Percentiles rank a stretch among this genome's conserved stretches.
Evolutionary conservation across 306 rosid species (phyloP).

Genomic region (Morella rubra): DNA sequence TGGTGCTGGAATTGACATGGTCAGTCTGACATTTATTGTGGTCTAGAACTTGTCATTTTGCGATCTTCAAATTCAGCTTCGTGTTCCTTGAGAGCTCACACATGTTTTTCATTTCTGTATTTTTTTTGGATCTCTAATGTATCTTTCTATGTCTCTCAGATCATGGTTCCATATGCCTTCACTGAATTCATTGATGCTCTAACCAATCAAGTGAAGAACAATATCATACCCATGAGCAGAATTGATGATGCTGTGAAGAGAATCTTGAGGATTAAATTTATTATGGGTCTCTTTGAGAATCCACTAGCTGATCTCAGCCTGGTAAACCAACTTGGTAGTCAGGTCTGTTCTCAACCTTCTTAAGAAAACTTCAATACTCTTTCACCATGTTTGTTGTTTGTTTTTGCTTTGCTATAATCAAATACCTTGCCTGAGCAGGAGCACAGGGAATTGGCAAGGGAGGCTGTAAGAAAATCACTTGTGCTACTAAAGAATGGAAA

Average conservation of each 20-base stretch:
- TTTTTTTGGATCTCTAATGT: slow-evolving; percentile 7
- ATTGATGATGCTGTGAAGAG: slow-evolving; percentile 80
- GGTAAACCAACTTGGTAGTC: slow-evolving; percentile 61
- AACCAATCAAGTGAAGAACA: slow-evolving; percentile 59
- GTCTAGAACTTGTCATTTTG: not conserved
- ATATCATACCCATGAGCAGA: slow-evolving; percentile 67
- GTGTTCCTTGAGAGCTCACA: not conserved
- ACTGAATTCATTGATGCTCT: slow-evolving; percentile 57
- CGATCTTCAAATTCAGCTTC: not conserved
- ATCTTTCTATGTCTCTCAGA: slow-evolving; percentile 35
- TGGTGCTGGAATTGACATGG: slow-evolving; percentile 89
- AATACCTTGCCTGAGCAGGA: slow-evolving; percentile 47
- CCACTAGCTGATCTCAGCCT: slow-evolving; percentile 73
- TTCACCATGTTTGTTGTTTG: not conserved
- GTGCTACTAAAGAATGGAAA: slow-evolving; percentile 85
- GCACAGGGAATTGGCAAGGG: slow-evolving; percentile 87
- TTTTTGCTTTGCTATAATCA: slow-evolving; percentile 5
- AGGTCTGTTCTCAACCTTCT: slow-evolving; percentile 41
- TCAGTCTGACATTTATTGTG: slow-evolving; percentile 21
- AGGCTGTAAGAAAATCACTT: slow-evolving; percentile 90
- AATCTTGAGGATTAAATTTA: slow-evolving; percentile 71
- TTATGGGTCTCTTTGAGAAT: slow-evolving; percentile 80
- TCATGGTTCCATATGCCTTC: slow-evolving; percentile 67
- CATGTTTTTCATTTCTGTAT: not conserved
- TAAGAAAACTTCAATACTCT: not conserved